Evolutionary conservation across 1,284 basidiomycete genomes (phyloP).

Genomic region (Singerocomus rubriflavus): DNA sequence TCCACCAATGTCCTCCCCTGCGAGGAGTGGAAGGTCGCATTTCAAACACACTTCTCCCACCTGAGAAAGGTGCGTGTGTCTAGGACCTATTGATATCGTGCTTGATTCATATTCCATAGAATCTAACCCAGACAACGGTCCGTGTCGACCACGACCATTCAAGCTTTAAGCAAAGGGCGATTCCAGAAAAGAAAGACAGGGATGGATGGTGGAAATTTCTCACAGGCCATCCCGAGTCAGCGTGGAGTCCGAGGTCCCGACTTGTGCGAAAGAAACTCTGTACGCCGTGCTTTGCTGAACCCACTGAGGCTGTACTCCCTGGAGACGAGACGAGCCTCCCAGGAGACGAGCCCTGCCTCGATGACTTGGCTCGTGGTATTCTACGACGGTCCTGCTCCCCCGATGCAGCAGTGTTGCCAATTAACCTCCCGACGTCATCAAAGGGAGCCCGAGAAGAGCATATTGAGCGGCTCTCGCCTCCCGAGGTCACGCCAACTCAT

Average conservation of each 20-base stretch:
- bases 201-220: constrained; percentile 79
- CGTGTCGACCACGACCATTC: constrained; percentile 38
- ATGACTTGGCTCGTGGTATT: background rate
- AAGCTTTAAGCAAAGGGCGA: constrained; percentile 33
- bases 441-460: background rate
- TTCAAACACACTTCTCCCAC: constrained; percentile 58
- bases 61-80: constrained; percentile 51
- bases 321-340: constrained; percentile 5
- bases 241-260: constrained; percentile 50
- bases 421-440: background rate
- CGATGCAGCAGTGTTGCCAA: background rate
- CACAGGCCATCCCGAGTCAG: constrained; percentile 59
- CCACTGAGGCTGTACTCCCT: constrained; percentile 13
- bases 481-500: constrained; percentile 44
- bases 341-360: background rate
- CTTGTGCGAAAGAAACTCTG: constrained; percentile 27
- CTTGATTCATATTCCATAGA: constrained; percentile 41
- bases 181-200: constrained; percentile 68
- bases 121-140: constrained; percentile 59
- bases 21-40: constrained; percentile 58
- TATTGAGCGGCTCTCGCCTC: constrained; percentile 11
- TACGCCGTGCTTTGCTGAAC: constrained; percentile 32
- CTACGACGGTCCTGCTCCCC: background rate
- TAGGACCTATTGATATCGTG: background rate
- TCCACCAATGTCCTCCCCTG: constrained; percentile 45